Evolutionary conservation across 2,329 filamentous ascomycete species (phyloP).

Genomic region (Trichocomaceae sp.): DNA sequence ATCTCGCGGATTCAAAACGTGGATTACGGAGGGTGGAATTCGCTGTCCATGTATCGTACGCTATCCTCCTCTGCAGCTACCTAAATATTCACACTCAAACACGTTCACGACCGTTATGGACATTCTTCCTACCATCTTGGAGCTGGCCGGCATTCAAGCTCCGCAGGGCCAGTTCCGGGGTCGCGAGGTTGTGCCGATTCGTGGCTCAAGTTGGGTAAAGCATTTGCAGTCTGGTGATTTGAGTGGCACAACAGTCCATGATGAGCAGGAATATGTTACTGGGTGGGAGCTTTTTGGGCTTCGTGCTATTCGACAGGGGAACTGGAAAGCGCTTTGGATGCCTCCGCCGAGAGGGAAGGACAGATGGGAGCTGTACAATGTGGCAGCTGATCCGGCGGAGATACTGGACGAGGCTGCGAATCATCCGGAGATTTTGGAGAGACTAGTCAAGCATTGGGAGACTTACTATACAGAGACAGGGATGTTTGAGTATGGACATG

Average conservation of each 20-base stretch:
- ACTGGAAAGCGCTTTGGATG: constrained; percentile 41
- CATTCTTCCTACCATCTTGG: constrained; percentile 26
- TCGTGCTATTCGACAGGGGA: constrained; percentile 29
- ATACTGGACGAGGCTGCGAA: constrained; percentile 30
- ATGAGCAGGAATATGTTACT: constrained; percentile 26
- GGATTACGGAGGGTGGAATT: constrained; percentile 30
- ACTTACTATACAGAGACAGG: background rate
- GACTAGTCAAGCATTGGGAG: background rate
- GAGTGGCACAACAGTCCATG: constrained; percentile 14
- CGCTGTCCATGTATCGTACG: constrained; percentile 31
- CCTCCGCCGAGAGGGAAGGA: constrained; percentile 43
- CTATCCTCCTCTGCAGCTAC: constrained; percentile 18
- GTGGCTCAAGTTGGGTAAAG: constrained; percentile 24
- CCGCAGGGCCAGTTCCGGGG: background rate
- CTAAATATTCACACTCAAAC: background rate
- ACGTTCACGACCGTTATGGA: constrained; percentile 33
- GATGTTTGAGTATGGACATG: background rate
- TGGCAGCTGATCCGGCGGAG: constrained; percentile 43
- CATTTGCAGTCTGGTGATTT: background rate
- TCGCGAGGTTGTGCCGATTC: constrained; percentile 25
- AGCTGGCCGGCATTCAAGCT: background rate
- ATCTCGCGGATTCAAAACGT: constrained; percentile 26
- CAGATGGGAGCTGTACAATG: constrained; percentile 47
- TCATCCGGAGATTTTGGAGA: constrained; percentile 22
- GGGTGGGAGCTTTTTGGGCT: constrained; percentile 32